Conservation (phyloP, 805 yeast species). For the Dipodascus geniculatus region DNA sequence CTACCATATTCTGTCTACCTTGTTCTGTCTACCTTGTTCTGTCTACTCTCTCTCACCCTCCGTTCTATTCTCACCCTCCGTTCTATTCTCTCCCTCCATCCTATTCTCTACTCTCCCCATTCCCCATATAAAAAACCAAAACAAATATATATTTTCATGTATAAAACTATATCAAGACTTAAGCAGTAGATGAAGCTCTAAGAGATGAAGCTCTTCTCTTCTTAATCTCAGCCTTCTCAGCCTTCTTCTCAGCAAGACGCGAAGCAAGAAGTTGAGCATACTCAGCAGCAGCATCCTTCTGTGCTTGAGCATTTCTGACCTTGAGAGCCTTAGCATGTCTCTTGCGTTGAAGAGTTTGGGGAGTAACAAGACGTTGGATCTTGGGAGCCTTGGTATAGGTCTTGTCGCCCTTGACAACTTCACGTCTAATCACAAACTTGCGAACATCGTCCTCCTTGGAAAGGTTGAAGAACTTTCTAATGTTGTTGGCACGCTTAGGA, state of each 20-base stretch:
- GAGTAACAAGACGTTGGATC: constrained; percentile 98
- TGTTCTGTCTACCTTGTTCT: too few relatives aligned
- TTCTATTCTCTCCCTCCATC: too few relatives aligned
- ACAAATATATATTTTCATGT: background rate
- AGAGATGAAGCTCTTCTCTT: constrained; percentile 99
- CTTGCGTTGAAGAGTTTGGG: constrained; percentile 98
- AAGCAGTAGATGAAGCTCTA: constrained; percentile 27
- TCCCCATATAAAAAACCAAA: background rate
- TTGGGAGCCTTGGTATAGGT: constrained; percentile 99
- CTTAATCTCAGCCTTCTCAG: constrained; percentile 95
- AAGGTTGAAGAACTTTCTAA: constrained; percentile 98
- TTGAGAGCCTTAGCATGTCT: constrained; percentile 89
- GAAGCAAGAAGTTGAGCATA: constrained; percentile 97
- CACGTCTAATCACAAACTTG: constrained; percentile 95
- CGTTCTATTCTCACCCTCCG: too few relatives aligned
- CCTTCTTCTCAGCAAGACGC: constrained; percentile 97
- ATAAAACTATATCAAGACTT: background rate
- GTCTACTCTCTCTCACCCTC: too few relatives aligned
- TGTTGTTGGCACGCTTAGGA: constrained; percentile 99
- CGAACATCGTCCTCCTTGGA: constrained; percentile 88
- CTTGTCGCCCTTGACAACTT: constrained; percentile 95
- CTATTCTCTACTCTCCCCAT: too few relatives aligned
- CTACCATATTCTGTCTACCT: too few relatives aligned
- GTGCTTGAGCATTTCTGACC: constrained; percentile 94
- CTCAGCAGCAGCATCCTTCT: constrained; percentile 99